These are phyloP conservation scores for Scenedesmus sp. DNA, from an alignment of 163 green algal species.

Conservation along the genomic window DNA sequence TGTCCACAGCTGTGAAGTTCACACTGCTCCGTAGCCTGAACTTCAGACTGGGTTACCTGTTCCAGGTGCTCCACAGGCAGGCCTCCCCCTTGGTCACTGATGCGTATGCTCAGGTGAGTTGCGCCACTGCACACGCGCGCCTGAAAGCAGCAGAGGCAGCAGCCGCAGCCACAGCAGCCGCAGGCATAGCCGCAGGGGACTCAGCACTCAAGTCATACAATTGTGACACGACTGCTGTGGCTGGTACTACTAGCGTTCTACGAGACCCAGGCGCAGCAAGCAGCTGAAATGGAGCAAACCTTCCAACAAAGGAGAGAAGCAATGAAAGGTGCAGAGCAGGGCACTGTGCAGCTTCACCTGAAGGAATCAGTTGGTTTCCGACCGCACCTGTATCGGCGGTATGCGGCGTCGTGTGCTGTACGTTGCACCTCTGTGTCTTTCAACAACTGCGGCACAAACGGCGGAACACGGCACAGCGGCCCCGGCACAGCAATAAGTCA, in stretches of 20 bases:
- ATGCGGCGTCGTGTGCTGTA: constrained; percentile 53
- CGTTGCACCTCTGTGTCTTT: constrained; percentile 8
- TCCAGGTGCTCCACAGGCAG: constrained; percentile 62
- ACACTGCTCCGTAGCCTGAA: background rate
- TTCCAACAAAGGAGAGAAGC: no score
- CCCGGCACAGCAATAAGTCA: background rate
- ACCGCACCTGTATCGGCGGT: constrained; percentile 68
- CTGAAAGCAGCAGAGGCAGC: background rate
- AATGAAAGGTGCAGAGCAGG: no score
- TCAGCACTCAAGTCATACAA: background rate
- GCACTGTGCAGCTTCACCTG: constrained; percentile 57
- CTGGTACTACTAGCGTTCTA: no score
- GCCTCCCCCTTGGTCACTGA: constrained; percentile 84
- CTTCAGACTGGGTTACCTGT: constrained; percentile 34
- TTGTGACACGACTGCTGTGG: background rate
- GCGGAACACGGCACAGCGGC: background rate
- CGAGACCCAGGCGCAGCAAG: no score
- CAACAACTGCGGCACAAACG: constrained; percentile 9
- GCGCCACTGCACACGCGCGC: constrained; percentile 73
- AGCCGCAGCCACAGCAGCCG: background rate
- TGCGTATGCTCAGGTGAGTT: constrained; percentile 57
- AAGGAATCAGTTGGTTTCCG: no score
- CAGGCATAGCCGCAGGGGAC: background rate
- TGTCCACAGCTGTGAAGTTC: background rate
- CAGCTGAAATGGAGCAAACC: no score